Evolutionary conservation across 306 rosid species (phyloP).

Genomic region (Cotoneaster glaucophyllus): DNA sequence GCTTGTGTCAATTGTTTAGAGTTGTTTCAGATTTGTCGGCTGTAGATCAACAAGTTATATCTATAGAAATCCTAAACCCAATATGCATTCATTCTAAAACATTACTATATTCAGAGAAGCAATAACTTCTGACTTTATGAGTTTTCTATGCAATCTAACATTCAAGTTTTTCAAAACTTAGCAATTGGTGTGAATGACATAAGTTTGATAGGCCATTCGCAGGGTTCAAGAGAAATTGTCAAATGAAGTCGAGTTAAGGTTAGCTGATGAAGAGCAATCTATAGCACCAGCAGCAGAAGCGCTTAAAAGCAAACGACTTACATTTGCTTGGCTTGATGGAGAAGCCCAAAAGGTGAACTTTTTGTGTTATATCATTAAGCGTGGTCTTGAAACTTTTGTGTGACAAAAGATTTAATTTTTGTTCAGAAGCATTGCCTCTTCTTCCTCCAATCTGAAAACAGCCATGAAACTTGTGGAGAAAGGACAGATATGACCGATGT

Average conservation of each 20-base stretch:
- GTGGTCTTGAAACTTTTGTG: neutral
- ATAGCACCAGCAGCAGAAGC: slow-evolving; percentile 54
- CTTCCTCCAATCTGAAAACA: slow-evolving; percentile 62
- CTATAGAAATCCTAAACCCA: neutral
- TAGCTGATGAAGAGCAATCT: slow-evolving; percentile 39
- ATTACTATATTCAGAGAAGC: too few relatives aligned
- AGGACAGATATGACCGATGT: slow-evolving; percentile 51
- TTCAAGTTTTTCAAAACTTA: slow-evolving; percentile 10
- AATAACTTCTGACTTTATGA: too few relatives aligned
- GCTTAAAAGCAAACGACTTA: slow-evolving; percentile 49
- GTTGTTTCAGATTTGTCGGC: neutral
- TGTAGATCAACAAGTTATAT: neutral
- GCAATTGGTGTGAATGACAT: slow-evolving; percentile 32
- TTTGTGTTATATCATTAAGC: slow-evolving; percentile 2
- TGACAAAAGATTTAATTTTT: slow-evolving; percentile 2
- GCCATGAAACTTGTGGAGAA: slow-evolving; percentile 77
- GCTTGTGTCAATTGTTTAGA: neutral
- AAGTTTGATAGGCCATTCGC: slow-evolving; percentile 61
- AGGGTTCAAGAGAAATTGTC: slow-evolving; percentile 67
- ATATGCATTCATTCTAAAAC: neutral
- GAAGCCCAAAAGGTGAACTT: slow-evolving; percentile 68
- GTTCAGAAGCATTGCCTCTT: slow-evolving; percentile 70
- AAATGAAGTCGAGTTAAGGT: slow-evolving; percentile 30
- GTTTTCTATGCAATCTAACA: neutral
- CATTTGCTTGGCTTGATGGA: slow-evolving; percentile 95